Evolutionary conservation across 805 yeast species (phyloP).

Genomic region (Cyberlindnera bimundalis): DNA sequence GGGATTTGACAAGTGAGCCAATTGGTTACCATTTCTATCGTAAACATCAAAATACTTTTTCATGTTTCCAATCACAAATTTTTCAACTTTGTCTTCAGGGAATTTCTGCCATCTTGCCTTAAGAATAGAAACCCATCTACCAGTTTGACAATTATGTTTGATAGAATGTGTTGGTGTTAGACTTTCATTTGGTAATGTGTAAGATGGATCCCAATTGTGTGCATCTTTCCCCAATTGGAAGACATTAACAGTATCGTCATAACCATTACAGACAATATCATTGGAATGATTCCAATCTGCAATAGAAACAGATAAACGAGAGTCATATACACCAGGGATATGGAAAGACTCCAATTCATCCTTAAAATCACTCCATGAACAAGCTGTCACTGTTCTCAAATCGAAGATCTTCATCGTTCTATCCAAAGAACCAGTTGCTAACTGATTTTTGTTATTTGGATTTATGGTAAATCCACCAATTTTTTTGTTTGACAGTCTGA

Average conservation of each 20-base stretch:
- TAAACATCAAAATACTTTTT: conserved; percentile 82
- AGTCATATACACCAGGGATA: conserved; percentile 55
- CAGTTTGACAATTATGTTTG: conserved; percentile 92
- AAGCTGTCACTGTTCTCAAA: conserved; percentile 48
- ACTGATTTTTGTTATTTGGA: conserved; percentile 59
- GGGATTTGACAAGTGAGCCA: conserved; percentile 67
- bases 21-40: conserved; percentile 67
- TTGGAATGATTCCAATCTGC: conserved; percentile 68
- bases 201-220: conserved; percentile 19
- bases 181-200: conserved; percentile 27
- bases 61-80: conserved; percentile 93
- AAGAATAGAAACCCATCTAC: conserved; percentile 92
- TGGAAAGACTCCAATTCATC: conserved; percentile 36
- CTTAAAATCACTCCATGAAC: conserved; percentile 56
- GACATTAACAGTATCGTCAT: conserved; percentile 77
- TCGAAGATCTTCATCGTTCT: conserved; percentile 87
- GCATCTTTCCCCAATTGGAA: conserved; percentile 48
- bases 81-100: conserved; percentile 70
- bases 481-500: conserved; percentile 78
- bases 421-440: conserved; percentile 89
- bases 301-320: conserved; percentile 77
- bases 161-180: conserved; percentile 61
- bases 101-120: conserved; percentile 82
- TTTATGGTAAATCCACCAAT: conserved; percentile 86
- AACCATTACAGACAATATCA: conserved; percentile 85